These are phyloP conservation scores for Fusarium incarnatum DNA, from an alignment of 2,329 filamentous ascomycete species.

Conservation along the genomic window DNA sequence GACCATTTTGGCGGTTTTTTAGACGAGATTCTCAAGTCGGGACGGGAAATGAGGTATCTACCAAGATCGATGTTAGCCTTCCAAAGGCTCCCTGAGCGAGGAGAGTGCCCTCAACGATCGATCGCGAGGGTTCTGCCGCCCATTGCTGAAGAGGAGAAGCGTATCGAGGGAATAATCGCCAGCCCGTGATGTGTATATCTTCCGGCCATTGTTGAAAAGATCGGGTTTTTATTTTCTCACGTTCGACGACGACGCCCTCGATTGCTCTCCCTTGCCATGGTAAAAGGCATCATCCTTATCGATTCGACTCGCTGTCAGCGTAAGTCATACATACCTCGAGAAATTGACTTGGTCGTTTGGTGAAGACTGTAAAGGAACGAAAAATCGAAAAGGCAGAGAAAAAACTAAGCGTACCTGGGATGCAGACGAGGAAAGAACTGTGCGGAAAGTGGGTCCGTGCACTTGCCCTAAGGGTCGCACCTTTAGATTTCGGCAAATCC, in stretches of 20 bases:
- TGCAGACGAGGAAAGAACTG: slow-evolving; percentile 38
- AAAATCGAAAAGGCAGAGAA: slow-evolving; percentile 20
- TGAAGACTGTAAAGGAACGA: slow-evolving; percentile 44
- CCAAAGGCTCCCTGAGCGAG: slow-evolving; percentile 67
- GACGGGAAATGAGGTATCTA: slow-evolving; percentile 74
- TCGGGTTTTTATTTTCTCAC: slow-evolving; percentile 27
- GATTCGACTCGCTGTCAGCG: slow-evolving; percentile 49
- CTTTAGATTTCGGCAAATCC: slow-evolving; percentile 54
- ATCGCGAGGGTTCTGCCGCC: slow-evolving; percentile 77
- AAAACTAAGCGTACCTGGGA: slow-evolving; percentile 27
- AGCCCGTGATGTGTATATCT: slow-evolving; percentile 6
- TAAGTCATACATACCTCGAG: slow-evolving; percentile 60
- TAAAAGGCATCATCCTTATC: slow-evolving; percentile 58
- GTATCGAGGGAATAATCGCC: slow-evolving; percentile 61
- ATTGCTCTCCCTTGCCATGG: slow-evolving; percentile 73
- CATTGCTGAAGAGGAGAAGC: slow-evolving; percentile 72
- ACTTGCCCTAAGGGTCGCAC: slow-evolving; percentile 58
- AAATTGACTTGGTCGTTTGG: slow-evolving; percentile 47
- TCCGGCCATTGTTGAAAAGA: slow-evolving; percentile 30
- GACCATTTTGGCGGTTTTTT: slow-evolving; percentile 88
- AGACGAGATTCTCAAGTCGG: slow-evolving; percentile 83
- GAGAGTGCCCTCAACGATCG: slow-evolving; percentile 73
- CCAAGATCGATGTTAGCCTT: slow-evolving; percentile 68
- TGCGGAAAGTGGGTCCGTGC: slow-evolving; percentile 57
- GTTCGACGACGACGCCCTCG: slow-evolving; percentile 51